Conservation (phyloP, 805 yeast species). For the Wickerhamiella vanderwaltii region DNA sequence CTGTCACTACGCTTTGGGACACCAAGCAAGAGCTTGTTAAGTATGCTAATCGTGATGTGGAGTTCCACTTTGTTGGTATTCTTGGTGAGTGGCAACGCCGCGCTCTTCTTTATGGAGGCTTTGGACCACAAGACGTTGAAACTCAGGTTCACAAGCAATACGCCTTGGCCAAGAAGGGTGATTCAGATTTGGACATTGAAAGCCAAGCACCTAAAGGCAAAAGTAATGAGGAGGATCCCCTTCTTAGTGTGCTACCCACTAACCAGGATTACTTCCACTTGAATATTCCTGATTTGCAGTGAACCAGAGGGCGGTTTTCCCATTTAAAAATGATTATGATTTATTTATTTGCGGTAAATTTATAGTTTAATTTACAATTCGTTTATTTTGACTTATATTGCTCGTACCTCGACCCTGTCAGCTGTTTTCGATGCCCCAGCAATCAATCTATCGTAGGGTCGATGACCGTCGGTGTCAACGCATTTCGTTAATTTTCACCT, state of each 20-base stretch:
- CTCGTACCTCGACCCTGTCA: background rate
- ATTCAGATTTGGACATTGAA: constrained; percentile 19
- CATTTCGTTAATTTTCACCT: too few species aligned
- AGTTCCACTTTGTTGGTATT: constrained; percentile 79
- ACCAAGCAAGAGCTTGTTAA: constrained; percentile 55
- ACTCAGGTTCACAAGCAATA: constrained; percentile 2
- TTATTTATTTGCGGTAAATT: background rate
- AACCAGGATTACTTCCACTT: constrained; percentile 67
- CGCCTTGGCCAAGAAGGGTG: constrained; percentile 24
- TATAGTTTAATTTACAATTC: too few species aligned
- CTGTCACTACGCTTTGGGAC: constrained; percentile 67
- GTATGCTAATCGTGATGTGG: constrained; percentile 73
- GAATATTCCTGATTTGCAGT: constrained; percentile 46
- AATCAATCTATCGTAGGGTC: too few species aligned
- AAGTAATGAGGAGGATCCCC: constrained; percentile 28
- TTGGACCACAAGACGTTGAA: constrained; percentile 10
- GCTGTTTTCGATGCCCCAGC: too few species aligned
- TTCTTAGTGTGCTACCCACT: constrained; percentile 47
- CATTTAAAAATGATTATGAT: background rate
- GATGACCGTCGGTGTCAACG: too few species aligned
- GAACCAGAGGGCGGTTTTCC: constrained; percentile 1
- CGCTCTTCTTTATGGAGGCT: constrained; percentile 52
- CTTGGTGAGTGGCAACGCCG: constrained; percentile 79
- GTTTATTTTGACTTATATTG: too few species aligned
- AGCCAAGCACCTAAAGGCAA: constrained; percentile 7